Evolutionary conservation across 2,329 filamentous ascomycete genomes (phyloP), one percentile per base, ranked within the genome.

Genomic region (Fusarium newnesense): DNA sequence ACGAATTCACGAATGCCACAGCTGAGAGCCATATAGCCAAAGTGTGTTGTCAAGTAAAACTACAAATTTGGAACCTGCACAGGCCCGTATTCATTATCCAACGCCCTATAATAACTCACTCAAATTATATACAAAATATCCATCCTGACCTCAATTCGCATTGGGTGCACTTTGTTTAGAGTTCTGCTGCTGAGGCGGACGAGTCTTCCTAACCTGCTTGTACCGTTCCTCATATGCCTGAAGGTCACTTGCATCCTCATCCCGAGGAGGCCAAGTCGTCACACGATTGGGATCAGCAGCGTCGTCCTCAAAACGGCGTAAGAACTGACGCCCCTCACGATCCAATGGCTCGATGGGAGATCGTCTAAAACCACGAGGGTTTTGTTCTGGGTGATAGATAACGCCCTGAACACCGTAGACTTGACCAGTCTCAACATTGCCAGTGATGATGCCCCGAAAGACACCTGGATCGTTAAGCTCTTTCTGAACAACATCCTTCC

Each of bases 231-330:
- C 69, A 26, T 64, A 64, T 2, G 37, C 24, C 9, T 36, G 19
- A 9, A 72, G 63, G 0, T 72, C 69, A 2, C 19, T 30, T 12
- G 24, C 24, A 42, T 72, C 54, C 7, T 72, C 61, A 32, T 71
- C 69, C 0, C 70, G 28, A 0, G 67, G 69, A 9, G 67, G 69
- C 69, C 69, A 71, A 10, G 67, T 72, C 0, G 40, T 53, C 5
- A 67, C 67, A 0, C 67, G 50, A 2, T 32, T 10, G 19, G 43
- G 28, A 36, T 69, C 47, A 21, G 39, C 56, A 11, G 43, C 30
- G 18, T 73, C 70, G 8, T 72, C 70, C 0, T 16, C 43, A 9
- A 47, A 72, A 0, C 68, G 64, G 2, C 39, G 56, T 2, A 72
- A 1, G 4, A 28, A 69, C 28, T 72, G 70, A 2, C 68, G 28